Conservation (phyloP, 306 rosid genomes). For the Cucurbita pepo region DNA sequence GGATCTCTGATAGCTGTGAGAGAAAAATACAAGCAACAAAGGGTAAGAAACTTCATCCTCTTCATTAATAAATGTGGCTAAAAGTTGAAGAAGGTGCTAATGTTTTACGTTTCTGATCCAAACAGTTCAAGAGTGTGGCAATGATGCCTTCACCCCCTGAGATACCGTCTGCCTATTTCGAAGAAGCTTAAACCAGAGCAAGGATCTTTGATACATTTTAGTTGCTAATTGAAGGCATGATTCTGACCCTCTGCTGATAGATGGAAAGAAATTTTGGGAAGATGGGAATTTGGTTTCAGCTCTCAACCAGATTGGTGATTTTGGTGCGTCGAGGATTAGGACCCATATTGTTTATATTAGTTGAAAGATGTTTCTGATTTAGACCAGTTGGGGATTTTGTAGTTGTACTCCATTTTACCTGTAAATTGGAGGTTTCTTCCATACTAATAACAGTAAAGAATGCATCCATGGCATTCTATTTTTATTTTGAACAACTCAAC, state of each 20-base stretch:
- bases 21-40: slow-evolving; percentile 71
- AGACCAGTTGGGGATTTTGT: slow-evolving; percentile 1
- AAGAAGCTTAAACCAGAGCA: slow-evolving; percentile 7
- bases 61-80: not conserved
- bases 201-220: not conserved
- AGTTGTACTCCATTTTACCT: not conserved
- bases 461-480: not conserved
- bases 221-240: not conserved
- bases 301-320: not conserved
- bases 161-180: slow-evolving; percentile 44
- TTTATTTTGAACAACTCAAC: not conserved
- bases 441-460: not conserved
- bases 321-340: not conserved
- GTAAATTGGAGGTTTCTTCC: not conserved
- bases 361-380: not conserved
- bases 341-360: not conserved
- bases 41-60: slow-evolving; percentile 22
- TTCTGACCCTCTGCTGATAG: not conserved
- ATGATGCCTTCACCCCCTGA: slow-evolving; percentile 69
- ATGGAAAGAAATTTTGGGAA: not conserved
- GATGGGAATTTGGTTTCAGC: not conserved
- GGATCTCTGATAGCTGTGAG: slow-evolving; percentile 46
- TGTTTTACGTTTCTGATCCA: slow-evolving; percentile 3
- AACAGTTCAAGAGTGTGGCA: slow-evolving; percentile 79
- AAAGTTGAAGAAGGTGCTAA: not conserved